Evolutionary conservation across 257 asterid genomes (phyloP), one percentile per base, ranked within the genome.

Genomic region (Ilex asprella): DNA sequence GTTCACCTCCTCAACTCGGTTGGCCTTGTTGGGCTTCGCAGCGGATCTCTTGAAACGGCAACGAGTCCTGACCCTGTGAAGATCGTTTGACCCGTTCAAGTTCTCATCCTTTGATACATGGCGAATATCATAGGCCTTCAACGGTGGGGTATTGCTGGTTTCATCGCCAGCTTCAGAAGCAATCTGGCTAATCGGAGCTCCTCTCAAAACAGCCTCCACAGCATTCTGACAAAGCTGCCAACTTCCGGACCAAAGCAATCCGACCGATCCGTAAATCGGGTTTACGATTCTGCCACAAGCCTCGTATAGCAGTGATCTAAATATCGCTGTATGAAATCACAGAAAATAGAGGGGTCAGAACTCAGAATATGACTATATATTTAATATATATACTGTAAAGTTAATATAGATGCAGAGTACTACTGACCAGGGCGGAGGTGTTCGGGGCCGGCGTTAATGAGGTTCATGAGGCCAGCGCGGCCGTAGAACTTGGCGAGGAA

Each of bases 401-500:
- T 21, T 21, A 21, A 21, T 21, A 21, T 21, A 21, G 27, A 21
- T 21, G 52, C 14, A 46, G 13, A 1, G 52, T 35, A 11, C 47
- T 41, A 64, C 65, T 16, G 10, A 79, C 97, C 97, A 57, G 97
- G 94, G 30, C 97, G 95, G 65, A 80, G 89, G 51, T 84, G 80
- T 0, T 73, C 66, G 0, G 97, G 86, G 30, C 85, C 94, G 66
- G 89, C 94, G 77, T 89, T 78, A 61, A 89, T 72, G 56, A 89
- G 91, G 76, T 87, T 84, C 75, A 90, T 63, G 10, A 90, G 88
- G 8, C 97, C 95, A 12, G 96, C 95, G 21, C 96, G 94, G 75
- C 97, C 97, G 72, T 87, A 90, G 66, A 87, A 90, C 64, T 90
- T 90, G 31, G 96, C 93, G 3, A 90, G 80, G 77, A 87, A 90